These are phyloP conservation scores for Chrysanthemum lavandulifolium DNA, from an alignment of 129 eudicot species.

Conservation along the genomic window DNA sequence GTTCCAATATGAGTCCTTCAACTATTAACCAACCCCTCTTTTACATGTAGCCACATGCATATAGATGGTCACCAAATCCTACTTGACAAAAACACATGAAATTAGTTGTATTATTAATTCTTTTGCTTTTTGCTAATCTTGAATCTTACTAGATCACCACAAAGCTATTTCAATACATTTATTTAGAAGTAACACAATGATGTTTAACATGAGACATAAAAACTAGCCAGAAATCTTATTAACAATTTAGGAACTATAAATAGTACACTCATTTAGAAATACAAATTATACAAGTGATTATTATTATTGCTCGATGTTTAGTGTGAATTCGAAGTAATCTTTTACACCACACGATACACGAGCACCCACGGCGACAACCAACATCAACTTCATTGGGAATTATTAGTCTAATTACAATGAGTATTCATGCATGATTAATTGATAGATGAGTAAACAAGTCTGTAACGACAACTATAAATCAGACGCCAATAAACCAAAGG, in stretches of 20 bases:
- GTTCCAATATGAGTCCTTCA: too few relatives aligned
- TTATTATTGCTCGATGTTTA: background rate
- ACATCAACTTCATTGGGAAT: conserved; percentile 21
- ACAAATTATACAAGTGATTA: conserved; percentile 2
- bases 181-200: background rate
- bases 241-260: background rate
- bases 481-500: conserved; percentile 19
- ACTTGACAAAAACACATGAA: conserved; percentile 18
- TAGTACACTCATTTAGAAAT: background rate
- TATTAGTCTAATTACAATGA: conserved; percentile 28
- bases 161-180: background rate
- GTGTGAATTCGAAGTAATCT: background rate
- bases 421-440: conserved; percentile 26
- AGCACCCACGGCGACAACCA: conserved; percentile 10
- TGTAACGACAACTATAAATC: conserved; percentile 10
- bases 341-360: background rate
- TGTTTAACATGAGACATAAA: background rate
- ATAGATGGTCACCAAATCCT: background rate
- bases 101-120: background rate
- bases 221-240: background rate
- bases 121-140: background rate
- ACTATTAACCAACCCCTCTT: too few relatives aligned
- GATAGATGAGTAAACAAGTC: conserved; percentile 28
- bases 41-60: too few relatives aligned
- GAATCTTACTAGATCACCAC: background rate